Evolutionary conservation across 2,329 filamentous ascomycete species (phyloP), one percentile per base, ranked within the genome.

Genomic region (Helotiales sp.): DNA sequence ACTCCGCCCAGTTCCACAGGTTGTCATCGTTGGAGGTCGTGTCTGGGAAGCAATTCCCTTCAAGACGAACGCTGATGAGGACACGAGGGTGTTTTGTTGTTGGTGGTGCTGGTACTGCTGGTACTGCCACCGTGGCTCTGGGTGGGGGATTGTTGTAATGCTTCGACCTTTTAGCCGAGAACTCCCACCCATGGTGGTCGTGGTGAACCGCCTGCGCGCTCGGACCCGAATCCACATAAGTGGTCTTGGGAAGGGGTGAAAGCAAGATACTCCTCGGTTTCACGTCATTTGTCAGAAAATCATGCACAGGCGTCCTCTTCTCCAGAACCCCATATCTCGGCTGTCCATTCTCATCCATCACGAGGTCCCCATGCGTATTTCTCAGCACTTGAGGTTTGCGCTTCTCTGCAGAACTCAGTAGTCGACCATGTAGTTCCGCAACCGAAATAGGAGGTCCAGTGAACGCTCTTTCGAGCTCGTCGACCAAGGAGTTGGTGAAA

Each of bases 281-380:
- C 20, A 32, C 15, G 4, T 34, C 32, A 34, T 67, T 37, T n/a
- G 63, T 59, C 6, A 69, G 6, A 10, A 62, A 34, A 15, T 37
- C 49, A n/a, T 69, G 66, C 6, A 69, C 52, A 15, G 64, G 67
- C 4, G 64, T 66, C 10, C 57, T 58, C 11, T 61, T 49, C 15
- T 17, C 45, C 32, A 64, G 47, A 13, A 43, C 30, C 20, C 64
- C 64, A 47, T 37, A 60, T 4, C 50, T 6, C 20, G 57, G 45
- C 11, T 17, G 40, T 17, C 55, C 61, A n/a, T 64, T 26, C 2
- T 20, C 15, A 50, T 59, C 57, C 6, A 11, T 3, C 6, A 52
- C 24, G 11, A 62, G 52, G 17, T 55, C 47, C 1, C 64, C 61
- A 4, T 66, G 17, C 20, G 24, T 13, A 20, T 61, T 50, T 10